Evolutionary conservation across 2,329 filamentous ascomycete species (phyloP).

Genomic region (Grosmannia clavigera): DNA sequence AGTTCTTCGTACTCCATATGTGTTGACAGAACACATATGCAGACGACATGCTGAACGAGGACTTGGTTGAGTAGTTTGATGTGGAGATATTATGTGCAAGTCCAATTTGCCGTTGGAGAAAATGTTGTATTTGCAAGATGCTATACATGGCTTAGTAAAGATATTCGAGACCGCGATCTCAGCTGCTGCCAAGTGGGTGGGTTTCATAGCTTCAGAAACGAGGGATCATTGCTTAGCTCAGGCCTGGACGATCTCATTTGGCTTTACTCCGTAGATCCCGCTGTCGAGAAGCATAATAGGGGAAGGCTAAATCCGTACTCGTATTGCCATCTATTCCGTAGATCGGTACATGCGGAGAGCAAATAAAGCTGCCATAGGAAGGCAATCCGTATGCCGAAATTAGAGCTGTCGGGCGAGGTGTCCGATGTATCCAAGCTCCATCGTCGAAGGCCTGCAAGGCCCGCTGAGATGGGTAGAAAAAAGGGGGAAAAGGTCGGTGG

Average conservation of each 20-base stretch:
- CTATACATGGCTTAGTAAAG: neutral
- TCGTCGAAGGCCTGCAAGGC: neutral
- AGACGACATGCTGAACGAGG: no score
- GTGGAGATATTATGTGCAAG: no score
- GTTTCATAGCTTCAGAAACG: neutral
- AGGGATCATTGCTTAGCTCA: neutral
- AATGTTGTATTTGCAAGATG: neutral
- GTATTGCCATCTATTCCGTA: neutral
- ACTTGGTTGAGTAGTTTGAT: no score
- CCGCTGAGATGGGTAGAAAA: neutral
- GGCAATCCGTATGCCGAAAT: no score
- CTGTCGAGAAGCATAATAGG: neutral
- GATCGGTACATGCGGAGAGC: neutral
- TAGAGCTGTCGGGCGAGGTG: no score
- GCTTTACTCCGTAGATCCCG: neutral
- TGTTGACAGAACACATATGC: no score
- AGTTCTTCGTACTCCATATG: no score
- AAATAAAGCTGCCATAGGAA: no score
- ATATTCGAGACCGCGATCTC: neutral
- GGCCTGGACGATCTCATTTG: neutral
- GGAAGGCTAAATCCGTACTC: no score
- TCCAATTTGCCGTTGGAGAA: neutral
- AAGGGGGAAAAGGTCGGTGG: neutral
- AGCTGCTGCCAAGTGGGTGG: neutral
- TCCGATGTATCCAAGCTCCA: neutral